Base-by-base conservation (phyloP, 1,284 basidiomycete genomes). In the Malassezia yamatoensis region DNA sequence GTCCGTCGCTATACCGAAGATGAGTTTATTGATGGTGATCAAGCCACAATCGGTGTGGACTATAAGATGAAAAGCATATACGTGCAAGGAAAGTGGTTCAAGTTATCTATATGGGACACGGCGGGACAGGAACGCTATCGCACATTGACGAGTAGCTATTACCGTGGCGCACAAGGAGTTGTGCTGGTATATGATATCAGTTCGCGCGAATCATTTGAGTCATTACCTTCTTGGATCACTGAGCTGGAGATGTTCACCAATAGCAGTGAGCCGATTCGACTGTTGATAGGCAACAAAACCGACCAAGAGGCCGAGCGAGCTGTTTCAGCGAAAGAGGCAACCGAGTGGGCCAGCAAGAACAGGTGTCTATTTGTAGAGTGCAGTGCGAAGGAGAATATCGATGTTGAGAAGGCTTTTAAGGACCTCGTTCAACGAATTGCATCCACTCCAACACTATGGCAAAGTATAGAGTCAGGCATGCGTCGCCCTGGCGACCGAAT, bases 181-280 rank as follows among this genome's bases (percentile, higher is more conserved):
- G 87, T 98, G 60, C 80, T 98, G 49, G 90, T 94, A 1, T 98
- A 96, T 75, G 91, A 96, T 76, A 88, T 96, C 16, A 83, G 91
- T 3, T 88, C 85, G 64, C 81, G 88, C 35, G 85, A 87, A 69
- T 86, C 90, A 0, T 98, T 94, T 71, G 90, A 94, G 44, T 87
- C 89, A 12, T 81, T 96, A 13, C 85, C 89, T 12, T 81, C 84
- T 52, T 98, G 94, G 93, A 90, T 88, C 75, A 83, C 83, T 49
- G 93, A 98, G 75, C 83, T 98, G 10, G 89, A 94, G 70, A 93
- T 88, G 21, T 96, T 96, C 71, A 88, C 91, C 47, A 65, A 63
- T 9, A 64, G 59, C 29, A 50, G 62, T 5, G 84, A 85, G 8
- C 88, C 94, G n/a, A 87, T 91, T 48, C 89, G 90, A 81, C 89